Conservation (phyloP, 2,329 filamentous ascomycete species). For the Cercospora nicotianae region DNA sequence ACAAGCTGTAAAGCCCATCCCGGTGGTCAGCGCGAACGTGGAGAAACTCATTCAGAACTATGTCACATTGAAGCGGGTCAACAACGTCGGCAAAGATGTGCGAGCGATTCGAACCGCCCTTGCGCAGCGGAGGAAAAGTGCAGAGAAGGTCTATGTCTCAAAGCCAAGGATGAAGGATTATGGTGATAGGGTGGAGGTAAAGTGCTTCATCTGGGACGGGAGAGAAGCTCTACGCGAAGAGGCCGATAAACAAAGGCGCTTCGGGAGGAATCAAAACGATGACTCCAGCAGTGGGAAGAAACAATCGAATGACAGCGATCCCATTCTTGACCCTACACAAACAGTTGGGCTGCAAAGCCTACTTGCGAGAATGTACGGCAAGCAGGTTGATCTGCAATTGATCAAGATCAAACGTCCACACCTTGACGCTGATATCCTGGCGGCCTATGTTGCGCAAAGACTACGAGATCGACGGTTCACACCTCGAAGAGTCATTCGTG, state of each 20-base stretch:
- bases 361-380: conserved; percentile 32
- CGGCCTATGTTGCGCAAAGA: conserved; percentile 33
- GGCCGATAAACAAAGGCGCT: conserved; percentile 3
- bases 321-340: conserved; percentile 21
- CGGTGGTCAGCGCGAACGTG: conserved; percentile 26
- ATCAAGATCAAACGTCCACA: conserved; percentile 33
- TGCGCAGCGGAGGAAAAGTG: conserved; percentile 25
- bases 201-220: conserved; percentile 30
- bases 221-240: conserved; percentile 11
- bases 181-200: conserved; percentile 29
- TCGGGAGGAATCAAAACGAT: background rate
- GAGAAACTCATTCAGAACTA: conserved; percentile 31
- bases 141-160: conserved; percentile 29
- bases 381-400: conserved; percentile 36
- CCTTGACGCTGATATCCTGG: conserved; percentile 36
- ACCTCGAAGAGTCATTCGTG: conserved; percentile 35
- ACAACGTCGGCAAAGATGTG: conserved; percentile 25
- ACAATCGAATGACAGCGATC: conserved; percentile 8
- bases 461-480: conserved; percentile 33
- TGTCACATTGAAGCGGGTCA: conserved; percentile 25
- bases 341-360: conserved; percentile 20
- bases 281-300: background rate
- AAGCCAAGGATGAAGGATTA: conserved; percentile 32
- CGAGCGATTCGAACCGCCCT: conserved; percentile 27
- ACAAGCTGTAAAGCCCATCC: conserved; percentile 27